These are phyloP conservation scores for Penicillium cosmopolitanum DNA, from an alignment of 495 filamentous ascomycete genomes.

Conservation along the genomic window DNA sequence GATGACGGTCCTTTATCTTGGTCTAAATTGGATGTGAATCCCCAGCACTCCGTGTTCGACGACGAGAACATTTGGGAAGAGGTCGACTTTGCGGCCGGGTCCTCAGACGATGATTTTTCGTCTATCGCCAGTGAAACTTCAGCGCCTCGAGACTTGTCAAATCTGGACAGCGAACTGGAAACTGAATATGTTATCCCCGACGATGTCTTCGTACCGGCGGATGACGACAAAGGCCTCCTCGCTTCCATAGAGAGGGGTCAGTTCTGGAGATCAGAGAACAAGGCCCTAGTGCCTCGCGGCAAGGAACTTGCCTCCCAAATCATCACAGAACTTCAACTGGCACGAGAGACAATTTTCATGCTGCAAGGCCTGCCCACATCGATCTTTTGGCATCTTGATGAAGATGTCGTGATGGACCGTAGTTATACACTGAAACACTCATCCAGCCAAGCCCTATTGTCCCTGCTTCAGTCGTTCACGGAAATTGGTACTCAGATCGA, in stretches of 20 bases:
- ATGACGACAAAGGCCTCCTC: slow-evolving; percentile 44
- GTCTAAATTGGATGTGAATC: slow-evolving; percentile 71
- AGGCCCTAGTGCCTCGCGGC: slow-evolving; percentile 26
- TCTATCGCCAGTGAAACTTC: slow-evolving; percentile 38
- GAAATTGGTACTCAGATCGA: slow-evolving; percentile 51
- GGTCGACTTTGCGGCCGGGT: slow-evolving; percentile 70
- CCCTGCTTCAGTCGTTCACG: slow-evolving; percentile 47
- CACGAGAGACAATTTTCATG: slow-evolving; percentile 85
- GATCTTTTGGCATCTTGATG: slow-evolving; percentile 58
- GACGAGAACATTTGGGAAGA: slow-evolving; percentile 77
- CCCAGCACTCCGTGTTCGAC: slow-evolving; percentile 69
- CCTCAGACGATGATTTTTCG: slow-evolving; percentile 59
- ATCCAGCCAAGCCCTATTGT: slow-evolving; percentile 39
- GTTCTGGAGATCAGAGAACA: slow-evolving; percentile 60
- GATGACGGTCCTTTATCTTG: slow-evolving; percentile 62
- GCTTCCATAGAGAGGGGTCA: slow-evolving; percentile 60
- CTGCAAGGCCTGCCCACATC: slow-evolving; percentile 77
- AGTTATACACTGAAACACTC: slow-evolving; percentile 44
- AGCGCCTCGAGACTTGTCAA: slow-evolving; percentile 24
- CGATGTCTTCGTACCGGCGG: slow-evolving; percentile 38
- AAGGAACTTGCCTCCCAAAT: slow-evolving; percentile 44
- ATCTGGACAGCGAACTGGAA: slow-evolving; percentile 26
- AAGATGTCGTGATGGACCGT: slow-evolving; percentile 40
- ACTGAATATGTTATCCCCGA: slow-evolving; percentile 44
- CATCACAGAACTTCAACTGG: slow-evolving; percentile 71